These are phyloP conservation scores for Verticillium longisporum DNA, from an alignment of 2,329 filamentous ascomycete genomes.

Conservation along the genomic window DNA sequence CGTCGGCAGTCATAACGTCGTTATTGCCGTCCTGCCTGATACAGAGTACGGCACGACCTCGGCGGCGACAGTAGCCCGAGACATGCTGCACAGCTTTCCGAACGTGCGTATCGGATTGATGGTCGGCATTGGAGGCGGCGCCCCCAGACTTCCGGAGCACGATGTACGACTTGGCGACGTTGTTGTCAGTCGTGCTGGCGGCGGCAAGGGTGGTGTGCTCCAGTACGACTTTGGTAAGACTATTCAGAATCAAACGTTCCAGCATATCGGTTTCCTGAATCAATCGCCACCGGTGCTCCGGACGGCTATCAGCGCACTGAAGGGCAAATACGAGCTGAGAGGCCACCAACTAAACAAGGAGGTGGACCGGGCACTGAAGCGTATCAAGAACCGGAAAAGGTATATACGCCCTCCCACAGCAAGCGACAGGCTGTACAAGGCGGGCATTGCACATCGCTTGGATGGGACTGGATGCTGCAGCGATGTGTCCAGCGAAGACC, in stretches of 20 bases:
- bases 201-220: not conserved
- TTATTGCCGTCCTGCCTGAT: constrained; percentile 21
- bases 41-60: constrained; percentile 20
- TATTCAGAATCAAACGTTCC: constrained; percentile 5
- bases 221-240: constrained; percentile 11
- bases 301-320: not conserved
- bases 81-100: constrained; percentile 25
- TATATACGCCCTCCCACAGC: not conserved
- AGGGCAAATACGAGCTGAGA: not conserved
- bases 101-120: constrained; percentile 16
- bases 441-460: constrained; percentile 3
- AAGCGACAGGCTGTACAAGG: constrained; percentile 5
- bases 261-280: not conserved
- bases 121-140: constrained; percentile 24
- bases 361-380: not conserved
- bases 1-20: constrained; percentile 23
- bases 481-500: constrained; percentile 1
- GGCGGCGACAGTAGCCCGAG: constrained; percentile 22
- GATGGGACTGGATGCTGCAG: not conserved
- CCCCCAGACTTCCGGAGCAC: constrained; percentile 19
- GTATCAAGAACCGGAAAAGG: not conserved
- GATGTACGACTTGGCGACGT: constrained; percentile 22
- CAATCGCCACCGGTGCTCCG: constrained; percentile 1
- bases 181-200: not conserved
- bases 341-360: not conserved